These are phyloP conservation scores for Cladochytrium replicatum DNA, from an alignment of 192 early-diverging fungal species.

Conservation along the genomic window DNA sequence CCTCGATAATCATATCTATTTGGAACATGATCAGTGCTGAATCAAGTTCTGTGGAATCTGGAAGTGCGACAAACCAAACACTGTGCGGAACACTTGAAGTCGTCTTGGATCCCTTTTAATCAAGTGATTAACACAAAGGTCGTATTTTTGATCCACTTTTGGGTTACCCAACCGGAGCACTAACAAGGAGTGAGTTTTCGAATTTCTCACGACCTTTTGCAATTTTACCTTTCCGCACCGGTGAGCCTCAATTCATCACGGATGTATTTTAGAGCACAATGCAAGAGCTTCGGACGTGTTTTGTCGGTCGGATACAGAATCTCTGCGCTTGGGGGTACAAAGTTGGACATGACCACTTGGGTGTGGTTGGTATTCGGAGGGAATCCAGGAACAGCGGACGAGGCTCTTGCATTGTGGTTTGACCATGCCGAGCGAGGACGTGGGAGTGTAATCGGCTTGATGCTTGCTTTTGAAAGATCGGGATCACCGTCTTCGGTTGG, in stretches of 20 bases:
- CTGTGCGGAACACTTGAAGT: conserved; percentile 34
- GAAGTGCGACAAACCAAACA: conserved; percentile 19
- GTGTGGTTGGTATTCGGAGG: too few relatives aligned
- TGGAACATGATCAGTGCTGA: not conserved
- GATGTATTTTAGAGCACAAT: conserved; percentile 10
- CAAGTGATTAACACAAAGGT: conserved; percentile 2
- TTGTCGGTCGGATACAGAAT: conserved; percentile 25
- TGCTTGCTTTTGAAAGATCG: too few relatives aligned
- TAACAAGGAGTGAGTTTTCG: not conserved
- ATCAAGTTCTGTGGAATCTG: not conserved
- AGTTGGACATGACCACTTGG: too few relatives aligned
- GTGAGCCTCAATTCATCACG: conserved; percentile 11
- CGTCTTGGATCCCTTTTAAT: conserved; percentile 18
- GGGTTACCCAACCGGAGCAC: not conserved
- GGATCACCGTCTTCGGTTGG: too few relatives aligned
- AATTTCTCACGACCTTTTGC: not conserved
- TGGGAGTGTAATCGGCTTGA: too few relatives aligned
- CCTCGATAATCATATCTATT: conserved; percentile 40
- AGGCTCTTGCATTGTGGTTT: too few relatives aligned
- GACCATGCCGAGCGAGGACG: too few relatives aligned
- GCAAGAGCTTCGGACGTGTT: conserved; percentile 19
- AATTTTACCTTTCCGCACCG: conserved; percentile 15
- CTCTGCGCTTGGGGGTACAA: too few relatives aligned
- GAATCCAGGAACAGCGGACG: too few relatives aligned
- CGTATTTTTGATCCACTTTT: conserved; percentile 5